phyloP scores from a whole-genome alignment of 2,329 filamentous ascomycete genomes.

The Fusarium luffae region DNA sequence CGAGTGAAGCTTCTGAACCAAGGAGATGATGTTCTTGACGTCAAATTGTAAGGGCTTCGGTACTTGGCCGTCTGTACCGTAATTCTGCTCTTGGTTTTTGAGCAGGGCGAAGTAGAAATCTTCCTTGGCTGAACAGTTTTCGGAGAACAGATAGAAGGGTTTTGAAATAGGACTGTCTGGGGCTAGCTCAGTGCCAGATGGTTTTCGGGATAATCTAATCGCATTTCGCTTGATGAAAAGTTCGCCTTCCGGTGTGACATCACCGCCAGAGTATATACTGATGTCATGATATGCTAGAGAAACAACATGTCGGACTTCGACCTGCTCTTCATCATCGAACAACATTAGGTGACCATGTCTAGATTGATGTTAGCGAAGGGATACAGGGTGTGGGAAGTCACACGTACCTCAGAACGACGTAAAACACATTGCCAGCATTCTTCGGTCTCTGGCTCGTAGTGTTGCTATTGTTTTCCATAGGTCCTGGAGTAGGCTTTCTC shows the following conservation, averaged over 20 bases:
- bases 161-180: conserved; percentile 72
- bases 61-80: conserved; percentile 63
- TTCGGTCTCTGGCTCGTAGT: conserved; percentile 65
- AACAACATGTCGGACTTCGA: conserved; percentile 96
- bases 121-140: conserved; percentile 96
- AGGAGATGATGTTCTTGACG: conserved; percentile 84
- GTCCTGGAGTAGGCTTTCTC: conserved; percentile 67
- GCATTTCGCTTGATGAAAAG: conserved; percentile 96
- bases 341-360: conserved; percentile 97
- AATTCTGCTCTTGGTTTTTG: conserved; percentile 80
- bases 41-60: conserved; percentile 82
- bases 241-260: conserved; percentile 86
- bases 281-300: conserved; percentile 89
- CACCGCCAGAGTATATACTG: conserved; percentile 84
- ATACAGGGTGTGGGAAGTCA: neutral
- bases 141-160: conserved; percentile 93
- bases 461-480: conserved; percentile 61
- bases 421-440: conserved; percentile 88
- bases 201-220: conserved; percentile 78
- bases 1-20: conserved; percentile 91
- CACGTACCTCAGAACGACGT: conserved; percentile 79
- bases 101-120: conserved; percentile 97
- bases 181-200: conserved; percentile 63
- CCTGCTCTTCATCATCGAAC: conserved; percentile 93
- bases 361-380: conserved; percentile 21